A percentile compares a stretch with the other conserved stretches of the same genome.
phyloP scores from a whole-genome alignment of 2,329 filamentous ascomycete species.

The Penicillium frequentans region DNA sequence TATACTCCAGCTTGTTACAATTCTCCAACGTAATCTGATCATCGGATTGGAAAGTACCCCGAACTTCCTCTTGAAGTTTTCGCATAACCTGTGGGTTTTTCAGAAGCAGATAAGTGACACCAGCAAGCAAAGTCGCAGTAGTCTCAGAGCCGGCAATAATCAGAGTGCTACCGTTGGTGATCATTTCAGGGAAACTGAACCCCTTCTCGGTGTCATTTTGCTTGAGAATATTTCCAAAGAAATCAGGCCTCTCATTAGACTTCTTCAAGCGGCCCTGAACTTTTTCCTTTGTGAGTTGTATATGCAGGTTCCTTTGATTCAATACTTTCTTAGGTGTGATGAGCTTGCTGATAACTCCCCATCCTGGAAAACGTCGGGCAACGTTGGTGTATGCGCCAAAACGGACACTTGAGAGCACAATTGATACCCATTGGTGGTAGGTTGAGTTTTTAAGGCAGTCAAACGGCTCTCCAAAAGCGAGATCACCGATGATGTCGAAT shows the following conservation, averaged over 20 bases:
- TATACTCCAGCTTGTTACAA: not conserved
- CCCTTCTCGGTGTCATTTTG: not conserved
- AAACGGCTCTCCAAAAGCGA: constrained; percentile 33
- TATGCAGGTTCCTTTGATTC: not conserved
- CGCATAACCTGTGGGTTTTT: not conserved
- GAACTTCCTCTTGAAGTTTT: not conserved
- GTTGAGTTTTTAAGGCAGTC: constrained; percentile 25
- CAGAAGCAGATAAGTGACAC: not conserved
- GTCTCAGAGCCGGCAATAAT: not conserved
- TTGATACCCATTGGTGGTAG: constrained; percentile 27
- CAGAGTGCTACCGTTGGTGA: not conserved
- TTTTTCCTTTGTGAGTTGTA: constrained; percentile 7
- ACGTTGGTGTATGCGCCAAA: constrained; percentile 10
- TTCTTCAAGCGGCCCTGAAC: constrained; percentile 6
- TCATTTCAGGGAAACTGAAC: not conserved
- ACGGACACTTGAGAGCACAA: constrained; percentile 11
- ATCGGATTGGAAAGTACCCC: not conserved
- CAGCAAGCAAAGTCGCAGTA: not conserved
- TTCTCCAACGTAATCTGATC: not conserved
- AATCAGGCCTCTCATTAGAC: constrained; percentile 9
- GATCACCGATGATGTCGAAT: constrained; percentile 35
- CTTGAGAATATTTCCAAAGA: constrained; percentile 5
- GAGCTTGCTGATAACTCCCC: not conserved
- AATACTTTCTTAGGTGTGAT: constrained; percentile 6
- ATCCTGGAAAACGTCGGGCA: constrained; percentile 5